These are phyloP conservation scores for Alopecurus myosuroides DNA, from an alignment of 176 grass and related monocot genomes.

Conservation along the genomic window DNA sequence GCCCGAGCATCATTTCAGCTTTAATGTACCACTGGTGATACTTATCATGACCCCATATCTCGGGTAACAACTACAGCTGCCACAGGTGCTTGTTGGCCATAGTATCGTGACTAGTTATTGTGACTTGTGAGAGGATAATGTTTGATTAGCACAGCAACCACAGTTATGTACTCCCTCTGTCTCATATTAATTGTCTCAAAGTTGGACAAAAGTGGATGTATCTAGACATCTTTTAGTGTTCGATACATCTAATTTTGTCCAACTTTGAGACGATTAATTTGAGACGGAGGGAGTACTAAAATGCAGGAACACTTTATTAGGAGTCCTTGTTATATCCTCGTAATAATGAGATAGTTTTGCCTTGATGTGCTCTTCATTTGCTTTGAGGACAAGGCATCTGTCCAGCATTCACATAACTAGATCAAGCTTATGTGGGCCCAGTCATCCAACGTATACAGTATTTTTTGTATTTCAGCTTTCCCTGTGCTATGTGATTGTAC, in stretches of 20 bases:
- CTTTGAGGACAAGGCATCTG: background rate
- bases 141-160: background rate
- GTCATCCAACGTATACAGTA: background rate
- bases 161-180: no score
- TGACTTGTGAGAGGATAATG: background rate
- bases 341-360: background rate
- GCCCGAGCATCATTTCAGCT: background rate
- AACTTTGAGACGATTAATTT: no score
- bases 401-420: background rate
- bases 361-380: background rate
- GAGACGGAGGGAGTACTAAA: no score
- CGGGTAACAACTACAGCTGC: background rate
- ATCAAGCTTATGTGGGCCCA: background rate
- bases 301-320: background rate
- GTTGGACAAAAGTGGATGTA: no score
- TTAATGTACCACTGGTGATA: background rate
- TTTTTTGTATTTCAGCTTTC: background rate
- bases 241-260: no score
- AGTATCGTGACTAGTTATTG: background rate
- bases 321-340: background rate
- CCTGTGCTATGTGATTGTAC: background rate
- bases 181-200: no score
- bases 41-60: background rate
- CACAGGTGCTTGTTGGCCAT: background rate
- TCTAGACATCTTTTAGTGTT: no score